A percentile compares a stretch with the other conserved stretches of the same genome.
These are phyloP conservation scores for Raddia guianensis DNA, from an alignment of 176 grass and related monocot genomes.

Conservation along the genomic window DNA sequence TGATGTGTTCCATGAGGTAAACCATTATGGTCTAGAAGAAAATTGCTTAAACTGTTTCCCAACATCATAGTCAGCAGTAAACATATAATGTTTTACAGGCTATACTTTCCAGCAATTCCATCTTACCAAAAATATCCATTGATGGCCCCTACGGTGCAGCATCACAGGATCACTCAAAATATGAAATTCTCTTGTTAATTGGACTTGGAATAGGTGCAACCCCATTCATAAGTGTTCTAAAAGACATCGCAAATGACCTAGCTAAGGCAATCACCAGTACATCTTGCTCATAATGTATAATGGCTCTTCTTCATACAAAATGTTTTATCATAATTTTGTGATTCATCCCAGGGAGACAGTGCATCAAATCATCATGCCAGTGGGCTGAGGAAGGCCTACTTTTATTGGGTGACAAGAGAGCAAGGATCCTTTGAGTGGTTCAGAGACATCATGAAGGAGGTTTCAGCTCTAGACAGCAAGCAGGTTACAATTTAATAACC, in stretches of 20 bases:
- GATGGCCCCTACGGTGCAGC: constrained; percentile 70
- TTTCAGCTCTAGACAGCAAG: constrained; percentile 55
- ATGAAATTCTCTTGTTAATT: constrained; percentile 55
- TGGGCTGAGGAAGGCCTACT: constrained; percentile 59
- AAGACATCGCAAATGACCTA: constrained; percentile 61
- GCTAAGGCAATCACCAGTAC: constrained; percentile 40
- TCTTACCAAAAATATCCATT: constrained; percentile 59
- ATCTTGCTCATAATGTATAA: not conserved
- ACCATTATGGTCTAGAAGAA: not conserved
- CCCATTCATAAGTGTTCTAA: constrained; percentile 77
- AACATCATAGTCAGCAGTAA: not conserved
- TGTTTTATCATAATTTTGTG: not conserved
- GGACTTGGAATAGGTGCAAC: constrained; percentile 61
- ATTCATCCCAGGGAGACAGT: constrained; percentile 32
- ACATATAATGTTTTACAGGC: constrained; percentile 42
- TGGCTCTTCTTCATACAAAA: not conserved
- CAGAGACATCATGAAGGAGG: constrained; percentile 76
- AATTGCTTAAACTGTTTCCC: not conserved
- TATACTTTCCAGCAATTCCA: constrained; percentile 36
- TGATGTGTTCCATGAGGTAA: constrained; percentile 59
- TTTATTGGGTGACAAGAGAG: constrained; percentile 81
- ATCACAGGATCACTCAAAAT: constrained; percentile 54
- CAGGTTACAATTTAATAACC: constrained; percentile 37
- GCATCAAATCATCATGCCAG: not conserved
- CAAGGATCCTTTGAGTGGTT: constrained; percentile 85